Conservation (phyloP, 495 filamentous ascomycete species). For the Lichina pygmaea region DNA sequence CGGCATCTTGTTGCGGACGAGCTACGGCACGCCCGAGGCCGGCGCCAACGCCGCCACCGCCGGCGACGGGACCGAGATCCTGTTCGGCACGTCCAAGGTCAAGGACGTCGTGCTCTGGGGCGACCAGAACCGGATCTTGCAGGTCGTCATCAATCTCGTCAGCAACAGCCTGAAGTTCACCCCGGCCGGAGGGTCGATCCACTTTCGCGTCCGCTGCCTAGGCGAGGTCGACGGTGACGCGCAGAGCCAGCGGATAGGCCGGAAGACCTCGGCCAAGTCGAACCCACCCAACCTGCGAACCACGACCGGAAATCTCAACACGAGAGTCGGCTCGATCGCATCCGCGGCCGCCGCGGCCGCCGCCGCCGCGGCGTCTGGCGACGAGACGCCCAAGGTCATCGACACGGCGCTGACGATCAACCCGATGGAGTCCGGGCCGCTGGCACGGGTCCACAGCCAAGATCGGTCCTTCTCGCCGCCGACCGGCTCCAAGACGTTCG, state of each 20-base stretch:
- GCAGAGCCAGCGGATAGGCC: conserved; percentile 10
- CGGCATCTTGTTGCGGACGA: conserved; percentile 40
- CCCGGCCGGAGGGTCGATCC: conserved; percentile 43
- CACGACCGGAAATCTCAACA: too few species aligned
- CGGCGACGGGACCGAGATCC: conserved; percentile 18
- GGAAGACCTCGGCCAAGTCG: conserved; percentile 15
- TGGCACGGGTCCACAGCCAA: not conserved
- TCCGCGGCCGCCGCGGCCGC: too few species aligned
- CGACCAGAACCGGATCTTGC: conserved; percentile 70
- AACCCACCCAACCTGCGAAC: not conserved
- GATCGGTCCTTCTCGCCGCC: conserved; percentile 9
- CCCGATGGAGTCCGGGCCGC: not conserved
- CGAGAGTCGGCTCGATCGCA: too few species aligned
- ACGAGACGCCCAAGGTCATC: not conserved
- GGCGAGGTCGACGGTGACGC: conserved; percentile 20
- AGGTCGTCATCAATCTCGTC: conserved; percentile 79
- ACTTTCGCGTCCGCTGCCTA: conserved; percentile 44
- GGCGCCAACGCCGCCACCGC: not conserved
- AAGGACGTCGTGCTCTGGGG: conserved; percentile 64
- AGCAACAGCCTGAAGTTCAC: conserved; percentile 89
- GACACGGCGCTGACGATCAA: not conserved
- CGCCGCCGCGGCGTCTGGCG: not conserved
- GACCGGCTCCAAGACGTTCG: conserved; percentile 24
- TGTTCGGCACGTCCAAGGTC: conserved; percentile 30
- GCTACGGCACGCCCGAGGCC: conserved; percentile 22